phyloP scores from a whole-genome alignment of 805 yeast genomes.

The Wickerhamomyces tratensis region DNA sequence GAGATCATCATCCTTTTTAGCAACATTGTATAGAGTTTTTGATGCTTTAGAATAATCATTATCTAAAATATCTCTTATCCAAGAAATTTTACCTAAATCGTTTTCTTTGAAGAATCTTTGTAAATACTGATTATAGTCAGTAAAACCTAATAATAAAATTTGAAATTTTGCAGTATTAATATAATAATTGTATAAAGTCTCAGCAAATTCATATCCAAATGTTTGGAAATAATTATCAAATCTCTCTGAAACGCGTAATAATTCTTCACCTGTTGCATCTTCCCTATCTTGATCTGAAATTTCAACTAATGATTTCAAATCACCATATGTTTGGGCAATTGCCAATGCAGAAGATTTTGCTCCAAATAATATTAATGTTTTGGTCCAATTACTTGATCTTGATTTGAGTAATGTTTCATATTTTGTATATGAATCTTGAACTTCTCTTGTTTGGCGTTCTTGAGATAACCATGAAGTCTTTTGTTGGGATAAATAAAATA shows the following conservation, averaged over 20 bases:
- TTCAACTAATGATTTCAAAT: slow-evolving; percentile 52
- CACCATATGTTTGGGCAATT: slow-evolving; percentile 58
- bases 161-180: slow-evolving; percentile 41
- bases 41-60: slow-evolving; percentile 43
- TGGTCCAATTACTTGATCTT: slow-evolving; percentile 46
- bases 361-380: slow-evolving; percentile 39
- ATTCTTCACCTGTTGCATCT: slow-evolving; percentile 8
- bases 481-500: slow-evolving; percentile 30
- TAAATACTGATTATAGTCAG: slow-evolving; percentile 38
- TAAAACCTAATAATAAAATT: slow-evolving; percentile 46
- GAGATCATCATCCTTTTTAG: slow-evolving; percentile 31
- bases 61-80: slow-evolving; percentile 60
- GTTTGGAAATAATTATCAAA: slow-evolving; percentile 45
- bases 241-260: slow-evolving; percentile 11
- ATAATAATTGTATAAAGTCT: slow-evolving; percentile 49
- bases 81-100: slow-evolving; percentile 46
- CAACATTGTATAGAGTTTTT: slow-evolving; percentile 31
- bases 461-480: slow-evolving; percentile 22
- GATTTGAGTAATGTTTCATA: slow-evolving; percentile 16
- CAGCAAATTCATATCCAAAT: slow-evolving; percentile 64
- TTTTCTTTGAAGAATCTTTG: slow-evolving; percentile 40
- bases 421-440: slow-evolving; percentile 11
- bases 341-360: slow-evolving; percentile 44
- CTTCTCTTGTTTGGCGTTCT: slow-evolving; percentile 10
- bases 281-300: slow-evolving; percentile 37